Evolutionary conservation across 192 early-diverging fungal species (phyloP).

Genomic region (Cetraspora pellucida): DNA sequence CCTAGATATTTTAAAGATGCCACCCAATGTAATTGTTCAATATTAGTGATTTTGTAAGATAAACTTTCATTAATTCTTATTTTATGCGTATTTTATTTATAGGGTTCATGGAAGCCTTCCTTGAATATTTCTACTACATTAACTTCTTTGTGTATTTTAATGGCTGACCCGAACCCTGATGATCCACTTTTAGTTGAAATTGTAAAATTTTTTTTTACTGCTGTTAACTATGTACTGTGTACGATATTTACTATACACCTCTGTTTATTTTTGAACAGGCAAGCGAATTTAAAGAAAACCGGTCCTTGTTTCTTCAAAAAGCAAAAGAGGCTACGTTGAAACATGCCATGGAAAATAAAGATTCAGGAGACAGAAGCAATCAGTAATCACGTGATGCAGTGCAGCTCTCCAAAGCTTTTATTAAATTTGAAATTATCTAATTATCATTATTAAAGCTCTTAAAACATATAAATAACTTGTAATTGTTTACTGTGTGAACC

Average conservation of each 20-base stretch:
- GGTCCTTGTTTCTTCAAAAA: slow-evolving; percentile 45
- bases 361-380: too few relatives aligned
- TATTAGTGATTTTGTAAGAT: background rate
- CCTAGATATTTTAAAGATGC: slow-evolving; percentile 67
- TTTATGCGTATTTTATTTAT: background rate
- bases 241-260: background rate
- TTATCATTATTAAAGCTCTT: too few relatives aligned
- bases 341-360: background rate
- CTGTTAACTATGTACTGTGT: background rate
- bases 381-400: too few relatives aligned
- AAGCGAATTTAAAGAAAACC: slow-evolving; percentile 52
- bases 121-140: slow-evolving; percentile 65
- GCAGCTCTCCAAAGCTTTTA: too few relatives aligned
- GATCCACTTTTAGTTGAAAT: slow-evolving; percentile 76
- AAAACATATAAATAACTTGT: too few relatives aligned
- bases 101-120: slow-evolving; percentile 72
- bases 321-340: slow-evolving; percentile 45
- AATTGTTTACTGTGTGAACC: too few relatives aligned
- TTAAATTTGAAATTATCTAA: too few relatives aligned
- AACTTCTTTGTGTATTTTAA: slow-evolving; percentile 56
- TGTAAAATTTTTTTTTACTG: slow-evolving; percentile 37
- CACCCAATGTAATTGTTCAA: slow-evolving; percentile 40
- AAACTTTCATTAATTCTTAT: slow-evolving; percentile 4
- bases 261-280: slow-evolving; percentile 43
- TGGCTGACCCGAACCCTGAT: slow-evolving; percentile 71